Percentiles rank a stretch among this genome's conserved stretches.
Evolutionary conservation across 1,284 basidiomycete genomes (phyloP).

Genomic region (Kwoniella shivajii): DNA sequence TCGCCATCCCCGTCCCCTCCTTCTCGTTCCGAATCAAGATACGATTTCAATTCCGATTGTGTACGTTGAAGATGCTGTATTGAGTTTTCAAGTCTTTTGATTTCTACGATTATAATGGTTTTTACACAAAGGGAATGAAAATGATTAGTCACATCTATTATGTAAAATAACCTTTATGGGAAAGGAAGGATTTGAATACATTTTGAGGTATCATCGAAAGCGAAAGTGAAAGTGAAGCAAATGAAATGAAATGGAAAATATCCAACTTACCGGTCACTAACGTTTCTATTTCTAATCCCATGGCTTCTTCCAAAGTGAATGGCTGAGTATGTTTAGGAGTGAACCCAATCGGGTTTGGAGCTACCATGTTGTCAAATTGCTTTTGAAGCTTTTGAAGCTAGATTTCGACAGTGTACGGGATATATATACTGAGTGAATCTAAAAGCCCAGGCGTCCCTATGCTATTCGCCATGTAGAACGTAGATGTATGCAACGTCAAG

Average conservation of each 20-base stretch:
- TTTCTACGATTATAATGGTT: too few relatives aligned
- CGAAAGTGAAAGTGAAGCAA: neutral
- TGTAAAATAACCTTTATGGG: too few relatives aligned
- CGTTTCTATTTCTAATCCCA: slow-evolving; percentile 65
- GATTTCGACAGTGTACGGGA: too few relatives aligned
- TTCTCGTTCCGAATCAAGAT: slow-evolving; percentile 47
- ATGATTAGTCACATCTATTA: too few relatives aligned
- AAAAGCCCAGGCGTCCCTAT: too few relatives aligned
- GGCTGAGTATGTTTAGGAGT: slow-evolving; percentile 69
- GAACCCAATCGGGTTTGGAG: slow-evolving; percentile 49
- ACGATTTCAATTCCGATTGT: slow-evolving; percentile 63
- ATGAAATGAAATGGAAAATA: neutral
- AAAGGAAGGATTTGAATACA: too few relatives aligned
- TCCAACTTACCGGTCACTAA: slow-evolving; percentile 57
- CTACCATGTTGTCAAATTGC: slow-evolving; percentile 21
- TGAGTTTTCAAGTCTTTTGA: slow-evolving; percentile 72
- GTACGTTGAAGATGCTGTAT: slow-evolving; percentile 65
- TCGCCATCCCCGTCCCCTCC: slow-evolving; percentile 54
- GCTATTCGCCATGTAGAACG: too few relatives aligned
- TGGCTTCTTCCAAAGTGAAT: slow-evolving; percentile 70
- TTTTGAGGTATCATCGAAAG: neutral
- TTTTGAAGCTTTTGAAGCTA: too few relatives aligned
- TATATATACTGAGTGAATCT: too few relatives aligned
- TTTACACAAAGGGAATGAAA: too few relatives aligned
- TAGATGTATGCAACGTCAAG: too few relatives aligned